Conservation (phyloP, 2,329 filamentous ascomycete species). For the Aureobasidium sp. region DNA sequence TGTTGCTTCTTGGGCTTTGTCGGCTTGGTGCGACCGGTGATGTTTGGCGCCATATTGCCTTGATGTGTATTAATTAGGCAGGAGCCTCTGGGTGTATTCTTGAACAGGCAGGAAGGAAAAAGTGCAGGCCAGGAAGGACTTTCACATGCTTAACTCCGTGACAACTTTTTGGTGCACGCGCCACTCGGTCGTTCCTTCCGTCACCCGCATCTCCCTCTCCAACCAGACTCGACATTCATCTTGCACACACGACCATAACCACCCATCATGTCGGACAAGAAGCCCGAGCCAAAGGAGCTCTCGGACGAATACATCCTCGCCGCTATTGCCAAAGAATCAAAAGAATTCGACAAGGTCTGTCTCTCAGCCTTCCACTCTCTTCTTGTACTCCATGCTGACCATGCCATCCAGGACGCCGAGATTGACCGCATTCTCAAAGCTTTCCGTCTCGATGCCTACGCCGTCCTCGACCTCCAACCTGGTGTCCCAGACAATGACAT, state of each 20-base stretch:
- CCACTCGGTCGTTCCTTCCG: background rate
- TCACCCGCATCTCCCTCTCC: background rate
- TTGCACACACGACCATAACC: background rate
- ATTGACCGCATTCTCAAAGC: constrained; percentile 90
- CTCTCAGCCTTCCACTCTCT: background rate
- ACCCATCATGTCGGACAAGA: constrained; percentile 45
- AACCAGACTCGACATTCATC: background rate
- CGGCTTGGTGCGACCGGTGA: constrained; percentile 34
- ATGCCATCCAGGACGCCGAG: constrained; percentile 64
- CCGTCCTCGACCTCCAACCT: constrained; percentile 89
- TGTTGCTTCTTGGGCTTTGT: constrained; percentile 51
- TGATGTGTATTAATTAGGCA: background rate
- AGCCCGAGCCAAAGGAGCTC: background rate
- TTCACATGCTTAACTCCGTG: constrained; percentile 9
- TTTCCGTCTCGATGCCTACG: constrained; percentile 79
- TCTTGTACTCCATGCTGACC: background rate
- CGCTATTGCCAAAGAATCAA: constrained; percentile 72
- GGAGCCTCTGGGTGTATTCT: too few species aligned
- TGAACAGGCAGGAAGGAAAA: background rate
- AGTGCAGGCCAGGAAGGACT: background rate
- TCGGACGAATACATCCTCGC: constrained; percentile 66
- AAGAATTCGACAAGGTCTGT: constrained; percentile 78
- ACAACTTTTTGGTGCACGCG: constrained; percentile 9
- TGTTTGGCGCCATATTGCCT: constrained; percentile 8
- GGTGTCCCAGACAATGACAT: constrained; percentile 95